Base-by-base conservation (phyloP, 2,329 filamentous ascomycete species). In the Fusarium brachygibbosum region DNA sequence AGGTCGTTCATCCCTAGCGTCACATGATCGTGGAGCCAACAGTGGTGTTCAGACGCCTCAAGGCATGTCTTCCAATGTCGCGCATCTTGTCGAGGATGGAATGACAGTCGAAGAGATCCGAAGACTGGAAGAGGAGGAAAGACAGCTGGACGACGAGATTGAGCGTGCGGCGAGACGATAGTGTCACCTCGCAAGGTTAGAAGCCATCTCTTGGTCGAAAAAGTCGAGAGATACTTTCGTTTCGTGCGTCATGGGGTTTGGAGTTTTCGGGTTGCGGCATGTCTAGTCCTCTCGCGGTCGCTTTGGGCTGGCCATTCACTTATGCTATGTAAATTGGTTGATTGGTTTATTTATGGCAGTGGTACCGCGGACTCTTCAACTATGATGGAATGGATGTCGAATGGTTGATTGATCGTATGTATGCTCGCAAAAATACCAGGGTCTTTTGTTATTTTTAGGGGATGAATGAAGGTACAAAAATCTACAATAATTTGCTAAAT, bases 41-140 rank as follows among this genome's bases (percentile, higher is more conserved):
- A 58, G 69, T 29, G 67, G 68, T 46, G 61, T 69, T 21, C 70
- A 69, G 44, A 76, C 76, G 23, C 76, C 75, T 3, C 75, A 75
- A 59, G 78, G 75, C 53, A 76, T 79, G 45, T 72, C 78, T 10
- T 72, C 76, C 21, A 78, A 78, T 29, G 84, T 86, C 45, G 82
- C 83, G 19, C 85, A 87, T 63, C 76, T 89, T 34, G 83, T 88
- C 6, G 86, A 89, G 71, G 86, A 88, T n/a, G 84, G 85, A 50
- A 89, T 89, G 86, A 88, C 86, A 48, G 79, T 80, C 11, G 86
- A 85, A 0, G 85, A 89, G 73, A 86, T 88, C 48, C 79, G 82
- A 52, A 76, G 84, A 66, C 68, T 89, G 41, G 86, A 87, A 71
- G 86, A 88, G 65, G 87, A 89, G 73, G 87, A 89, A 76, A 76